A percentile compares a stretch with the other conserved stretches of the same genome.
Evolutionary conservation across 352 stramenopile species (phyloP).

Genomic region (Globisporangium alternatum): DNA sequence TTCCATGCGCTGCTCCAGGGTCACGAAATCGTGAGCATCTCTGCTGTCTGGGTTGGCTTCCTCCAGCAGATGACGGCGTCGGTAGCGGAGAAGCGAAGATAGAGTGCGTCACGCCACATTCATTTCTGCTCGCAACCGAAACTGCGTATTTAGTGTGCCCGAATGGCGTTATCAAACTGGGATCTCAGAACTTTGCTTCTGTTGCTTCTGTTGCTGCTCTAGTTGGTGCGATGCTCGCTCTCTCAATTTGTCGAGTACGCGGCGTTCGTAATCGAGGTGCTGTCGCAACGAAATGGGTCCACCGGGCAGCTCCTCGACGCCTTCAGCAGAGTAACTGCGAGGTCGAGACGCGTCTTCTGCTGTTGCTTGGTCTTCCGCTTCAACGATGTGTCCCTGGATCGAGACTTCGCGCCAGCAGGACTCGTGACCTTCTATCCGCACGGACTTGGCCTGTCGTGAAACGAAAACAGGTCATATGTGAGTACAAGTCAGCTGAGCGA

Average conservation of each 20-base stretch:
- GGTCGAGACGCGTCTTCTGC: slow-evolving; percentile 12
- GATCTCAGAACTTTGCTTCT: slow-evolving; percentile 9
- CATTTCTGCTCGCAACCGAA: neutral
- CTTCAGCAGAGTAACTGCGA: slow-evolving; percentile 16
- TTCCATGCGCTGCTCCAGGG: slow-evolving; percentile 30
- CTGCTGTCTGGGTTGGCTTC: slow-evolving; percentile 68
- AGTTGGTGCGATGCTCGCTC: slow-evolving; percentile 34
- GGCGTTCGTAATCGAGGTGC: slow-evolving; percentile 53
- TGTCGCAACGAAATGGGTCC: slow-evolving; percentile 51
- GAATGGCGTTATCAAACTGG: slow-evolving; percentile 11
- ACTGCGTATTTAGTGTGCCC: slow-evolving; percentile 8
- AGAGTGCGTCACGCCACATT: slow-evolving; percentile 5
- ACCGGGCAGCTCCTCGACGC: slow-evolving; percentile 23
- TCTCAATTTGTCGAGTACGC: slow-evolving; percentile 49
- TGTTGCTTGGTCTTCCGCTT: slow-evolving; percentile 37
- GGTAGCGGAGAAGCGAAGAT: slow-evolving; percentile 37
- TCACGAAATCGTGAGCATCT: slow-evolving; percentile 72
- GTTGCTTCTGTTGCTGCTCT: slow-evolving; percentile 21
- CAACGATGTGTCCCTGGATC: slow-evolving; percentile 71
- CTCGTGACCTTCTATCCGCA: slow-evolving; percentile 74
- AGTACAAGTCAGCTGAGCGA: neutral
- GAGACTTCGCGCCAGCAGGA: slow-evolving; percentile 63
- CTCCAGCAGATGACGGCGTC: slow-evolving; percentile 50
- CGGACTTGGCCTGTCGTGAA: slow-evolving; percentile 41
- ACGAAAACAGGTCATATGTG: neutral